Percentiles rank a stretch among this genome's conserved stretches.
These are phyloP conservation scores for Orbilia blumenaviensis DNA, from an alignment of 2,329 filamentous ascomycete genomes.

Conservation along the genomic window DNA sequence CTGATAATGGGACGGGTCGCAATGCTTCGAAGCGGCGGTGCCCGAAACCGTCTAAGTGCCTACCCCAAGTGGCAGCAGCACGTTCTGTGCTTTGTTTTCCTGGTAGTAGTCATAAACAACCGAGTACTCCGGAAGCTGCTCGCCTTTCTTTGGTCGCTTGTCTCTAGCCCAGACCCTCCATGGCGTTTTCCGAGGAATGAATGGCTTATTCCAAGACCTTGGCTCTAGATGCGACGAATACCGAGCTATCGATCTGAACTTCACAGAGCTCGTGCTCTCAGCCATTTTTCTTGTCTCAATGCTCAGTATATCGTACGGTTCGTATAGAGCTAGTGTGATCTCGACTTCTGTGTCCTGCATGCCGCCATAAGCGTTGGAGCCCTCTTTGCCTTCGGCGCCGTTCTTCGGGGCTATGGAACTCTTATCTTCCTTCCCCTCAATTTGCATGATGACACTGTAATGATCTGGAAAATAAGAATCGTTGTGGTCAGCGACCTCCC, in stretches of 20 bases:
- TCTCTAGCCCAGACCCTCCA: conserved; percentile 32
- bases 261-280: conserved; percentile 8
- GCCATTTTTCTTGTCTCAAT: conserved; percentile 1
- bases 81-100: not conserved
- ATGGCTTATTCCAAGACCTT: conserved; percentile 23
- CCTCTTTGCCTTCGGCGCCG: too few species aligned
- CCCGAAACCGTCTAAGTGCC: too few species aligned
- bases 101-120: conserved; percentile 26
- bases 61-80: not conserved
- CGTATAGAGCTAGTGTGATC: conserved; percentile 25
- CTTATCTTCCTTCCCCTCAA: conserved; percentile 23
- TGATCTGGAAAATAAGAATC: not conserved
- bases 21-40: too few species aligned
- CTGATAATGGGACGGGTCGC: not conserved
- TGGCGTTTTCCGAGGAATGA: conserved; percentile 9
- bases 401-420: too few species aligned
- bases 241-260: conserved; percentile 1
- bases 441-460: conserved; percentile 27
- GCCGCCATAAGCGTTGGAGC: not conserved
- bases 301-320: conserved; percentile 17
- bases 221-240: conserved; percentile 11
- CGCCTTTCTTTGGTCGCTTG: conserved; percentile 22
- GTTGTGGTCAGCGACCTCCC: not conserved
- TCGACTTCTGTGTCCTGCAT: conserved; percentile 34
- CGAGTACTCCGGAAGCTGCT: conserved; percentile 6